These are phyloP conservation scores for Lipomyces yamadae DNA, from an alignment of 805 yeast genomes.

Conservation along the genomic window DNA sequence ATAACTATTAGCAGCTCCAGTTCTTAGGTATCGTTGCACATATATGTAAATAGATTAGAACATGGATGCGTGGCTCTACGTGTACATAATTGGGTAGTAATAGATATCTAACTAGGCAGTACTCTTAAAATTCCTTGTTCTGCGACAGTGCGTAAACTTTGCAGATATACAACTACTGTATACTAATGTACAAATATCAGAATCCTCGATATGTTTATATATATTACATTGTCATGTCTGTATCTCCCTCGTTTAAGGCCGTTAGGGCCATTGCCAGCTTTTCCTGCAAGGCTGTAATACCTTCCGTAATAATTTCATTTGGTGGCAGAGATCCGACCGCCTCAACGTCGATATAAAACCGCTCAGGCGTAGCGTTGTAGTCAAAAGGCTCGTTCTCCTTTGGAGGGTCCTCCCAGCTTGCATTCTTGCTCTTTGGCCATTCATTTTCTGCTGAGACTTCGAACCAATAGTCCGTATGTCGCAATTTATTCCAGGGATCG, in stretches of 20 bases:
- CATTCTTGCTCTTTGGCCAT: conserved; percentile 90
- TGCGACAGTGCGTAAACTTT: not conserved
- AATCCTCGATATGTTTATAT: not conserved
- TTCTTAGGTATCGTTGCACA: not conserved
- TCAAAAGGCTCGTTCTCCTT: conserved; percentile 75
- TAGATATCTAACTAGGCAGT: not conserved
- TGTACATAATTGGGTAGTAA: not conserved
- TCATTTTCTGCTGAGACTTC: conserved; percentile 86
- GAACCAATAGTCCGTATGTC: conserved; percentile 96
- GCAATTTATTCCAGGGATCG: conserved; percentile 98
- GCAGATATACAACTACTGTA: not conserved
- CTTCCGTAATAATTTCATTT: conserved; percentile 83
- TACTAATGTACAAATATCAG: not conserved
- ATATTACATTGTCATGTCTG: conserved; percentile 27
- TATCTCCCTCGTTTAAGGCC: conserved; percentile 53
- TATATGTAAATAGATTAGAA: conserved; percentile 3
- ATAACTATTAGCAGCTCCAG: conserved; percentile 1
- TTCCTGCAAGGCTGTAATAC: conserved; percentile 82
- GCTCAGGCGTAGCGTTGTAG: conserved; percentile 76
- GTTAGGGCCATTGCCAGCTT: conserved; percentile 86
- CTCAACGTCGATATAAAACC: conserved; percentile 87
- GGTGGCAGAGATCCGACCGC: conserved; percentile 89
- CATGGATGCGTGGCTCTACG: not conserved
- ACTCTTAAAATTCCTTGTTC: not conserved
- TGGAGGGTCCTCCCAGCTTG: conserved; percentile 84